Conservation (phyloP, 1,139 yeast genomes). For the Candida sanyaensis region DNA sequence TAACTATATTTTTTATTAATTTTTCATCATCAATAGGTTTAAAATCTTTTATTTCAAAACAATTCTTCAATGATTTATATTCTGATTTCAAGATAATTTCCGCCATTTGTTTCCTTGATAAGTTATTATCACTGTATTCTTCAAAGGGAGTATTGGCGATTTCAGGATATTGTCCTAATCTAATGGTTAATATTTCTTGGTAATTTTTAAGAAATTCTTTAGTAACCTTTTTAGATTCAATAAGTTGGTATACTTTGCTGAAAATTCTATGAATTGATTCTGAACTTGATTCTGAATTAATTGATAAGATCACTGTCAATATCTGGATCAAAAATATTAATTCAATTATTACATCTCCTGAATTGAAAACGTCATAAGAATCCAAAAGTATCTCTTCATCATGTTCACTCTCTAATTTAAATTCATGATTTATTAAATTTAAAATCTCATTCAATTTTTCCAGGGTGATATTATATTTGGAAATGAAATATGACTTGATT, state of each 20-base stretch:
- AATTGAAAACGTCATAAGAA: conserved; percentile 60
- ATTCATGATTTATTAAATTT: conserved; percentile 24
- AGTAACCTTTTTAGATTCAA: conserved; percentile 45
- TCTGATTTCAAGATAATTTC: conserved; percentile 57
- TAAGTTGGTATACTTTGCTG: conserved; percentile 48
- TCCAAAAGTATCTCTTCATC: conserved; percentile 54
- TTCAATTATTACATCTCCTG: conserved; percentile 62
- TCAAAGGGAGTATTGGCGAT: conserved; percentile 25
- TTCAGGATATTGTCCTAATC: conserved; percentile 46
- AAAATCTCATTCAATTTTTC: conserved; percentile 31
- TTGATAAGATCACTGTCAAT: conserved; percentile 41
- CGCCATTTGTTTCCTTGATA: conserved; percentile 43
- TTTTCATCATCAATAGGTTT: conserved; percentile 57
- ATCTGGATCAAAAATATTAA: conserved; percentile 54
- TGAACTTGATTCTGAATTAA: conserved; percentile 32
- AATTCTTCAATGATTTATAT: conserved; percentile 45
- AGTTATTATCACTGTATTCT: conserved; percentile 5
- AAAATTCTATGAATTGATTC: conserved; percentile 45
- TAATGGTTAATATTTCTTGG: conserved; percentile 28
- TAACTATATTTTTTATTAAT: conserved; percentile 55
- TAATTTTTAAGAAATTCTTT: conserved; percentile 31
- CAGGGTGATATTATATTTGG: conserved; percentile 21
- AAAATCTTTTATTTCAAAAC: conserved; percentile 22
- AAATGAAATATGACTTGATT: conserved; percentile 37
- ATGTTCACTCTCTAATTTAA: conserved; percentile 20